Percentiles rank a stretch among this genome's conserved stretches.
These are phyloP conservation scores for Zopfochytrium polystomum DNA, from an alignment of 371 early-diverging fungal genomes.

Conservation along the genomic window DNA sequence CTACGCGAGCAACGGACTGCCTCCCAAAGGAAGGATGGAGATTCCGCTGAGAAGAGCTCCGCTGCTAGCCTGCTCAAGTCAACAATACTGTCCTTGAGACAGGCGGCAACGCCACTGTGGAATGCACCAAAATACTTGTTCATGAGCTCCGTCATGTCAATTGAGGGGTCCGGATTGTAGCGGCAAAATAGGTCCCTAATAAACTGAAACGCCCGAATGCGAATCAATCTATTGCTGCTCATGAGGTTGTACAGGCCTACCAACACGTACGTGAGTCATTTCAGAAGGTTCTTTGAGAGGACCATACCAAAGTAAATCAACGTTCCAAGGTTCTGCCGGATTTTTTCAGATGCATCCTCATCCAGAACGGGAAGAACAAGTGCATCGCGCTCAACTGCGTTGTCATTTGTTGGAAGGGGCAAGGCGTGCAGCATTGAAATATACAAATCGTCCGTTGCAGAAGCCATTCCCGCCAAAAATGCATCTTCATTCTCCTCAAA, in stretches of 20 bases:
- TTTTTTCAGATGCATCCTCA: conserved; percentile 28
- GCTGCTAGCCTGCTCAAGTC: conserved; percentile 27
- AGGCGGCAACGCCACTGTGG: conserved; percentile 29
- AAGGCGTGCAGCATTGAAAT: conserved; percentile 18
- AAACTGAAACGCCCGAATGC: conserved; percentile 33
- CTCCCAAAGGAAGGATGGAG: conserved; percentile 46
- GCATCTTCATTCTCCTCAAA: conserved; percentile 24
- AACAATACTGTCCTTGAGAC: conserved; percentile 29
- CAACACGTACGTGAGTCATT: conserved; percentile 32
- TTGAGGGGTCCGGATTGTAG: conserved; percentile 35
- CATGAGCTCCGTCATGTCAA: conserved; percentile 32
- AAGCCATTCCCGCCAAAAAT: conserved; percentile 27
- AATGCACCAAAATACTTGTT: conserved; percentile 30
- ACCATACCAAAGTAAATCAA: conserved; percentile 41
- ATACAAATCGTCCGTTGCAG: conserved; percentile 33
- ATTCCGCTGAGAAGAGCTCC: conserved; percentile 40
- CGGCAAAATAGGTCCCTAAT: conserved; percentile 38
- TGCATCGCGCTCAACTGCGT: neutral
- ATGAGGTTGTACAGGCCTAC: conserved; percentile 43
- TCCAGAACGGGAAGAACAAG: conserved; percentile 32
- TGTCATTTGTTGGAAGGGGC: conserved; percentile 24
- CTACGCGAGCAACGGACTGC: conserved; percentile 47
- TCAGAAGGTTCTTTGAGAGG: conserved; percentile 27
- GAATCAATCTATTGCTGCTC: conserved; percentile 33
- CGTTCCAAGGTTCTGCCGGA: conserved; percentile 43